These are phyloP conservation scores for Haplosporangium gracile DNA, from an alignment of 192 early-diverging fungal species.

Conservation along the genomic window DNA sequence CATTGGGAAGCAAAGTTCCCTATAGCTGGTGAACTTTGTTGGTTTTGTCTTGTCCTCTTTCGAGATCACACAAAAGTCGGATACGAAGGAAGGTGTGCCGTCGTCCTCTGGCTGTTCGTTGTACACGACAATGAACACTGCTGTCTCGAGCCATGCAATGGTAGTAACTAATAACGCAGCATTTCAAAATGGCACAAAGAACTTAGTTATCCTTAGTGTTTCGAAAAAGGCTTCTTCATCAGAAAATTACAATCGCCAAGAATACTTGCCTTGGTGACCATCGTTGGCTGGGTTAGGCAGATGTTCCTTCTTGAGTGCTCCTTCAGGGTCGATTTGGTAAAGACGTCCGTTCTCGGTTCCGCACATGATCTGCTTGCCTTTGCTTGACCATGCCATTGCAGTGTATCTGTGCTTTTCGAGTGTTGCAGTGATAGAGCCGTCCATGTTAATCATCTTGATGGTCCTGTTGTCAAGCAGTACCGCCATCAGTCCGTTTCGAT, in stretches of 20 bases:
- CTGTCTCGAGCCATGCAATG: constrained; percentile 83
- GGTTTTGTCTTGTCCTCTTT: constrained; percentile 57
- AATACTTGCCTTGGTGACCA: constrained; percentile 16
- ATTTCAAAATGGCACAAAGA: constrained; percentile 6
- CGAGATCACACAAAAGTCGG: constrained; percentile 71
- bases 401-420: constrained; percentile 59
- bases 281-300: constrained; percentile 23
- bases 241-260: neutral
- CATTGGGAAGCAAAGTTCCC: constrained; percentile 71
- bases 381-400: constrained; percentile 86
- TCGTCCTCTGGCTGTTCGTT: constrained; percentile 47
- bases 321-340: constrained; percentile 73
- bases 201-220: neutral
- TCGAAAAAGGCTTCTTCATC: neutral
- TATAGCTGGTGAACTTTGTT: constrained; percentile 63
- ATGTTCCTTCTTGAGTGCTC: constrained; percentile 64
- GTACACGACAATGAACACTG: constrained; percentile 79
- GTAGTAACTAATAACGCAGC: constrained; percentile 62
- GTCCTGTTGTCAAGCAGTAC: constrained; percentile 59
- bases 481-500: constrained; percentile 61
- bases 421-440: constrained; percentile 26
- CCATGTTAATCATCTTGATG: constrained; percentile 57
- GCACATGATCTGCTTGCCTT: constrained; percentile 91
- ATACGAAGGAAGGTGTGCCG: constrained; percentile 30
- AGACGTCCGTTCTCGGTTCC: constrained; percentile 73